phyloP scores from a whole-genome alignment of 2,329 filamentous ascomycete genomes.

The Fusarium sp. region DNA sequence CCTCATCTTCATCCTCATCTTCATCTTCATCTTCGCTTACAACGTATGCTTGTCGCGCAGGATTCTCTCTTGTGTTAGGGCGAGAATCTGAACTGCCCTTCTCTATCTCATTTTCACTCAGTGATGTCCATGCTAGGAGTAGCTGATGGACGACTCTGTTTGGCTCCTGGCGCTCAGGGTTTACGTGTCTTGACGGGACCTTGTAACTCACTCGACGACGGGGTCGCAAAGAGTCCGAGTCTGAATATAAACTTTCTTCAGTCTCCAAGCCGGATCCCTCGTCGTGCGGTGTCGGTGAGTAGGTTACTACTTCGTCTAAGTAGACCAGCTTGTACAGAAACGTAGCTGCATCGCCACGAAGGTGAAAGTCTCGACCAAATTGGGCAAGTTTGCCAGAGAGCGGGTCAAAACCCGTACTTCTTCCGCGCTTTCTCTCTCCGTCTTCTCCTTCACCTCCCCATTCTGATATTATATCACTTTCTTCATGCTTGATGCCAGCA shows the following conservation, averaged over 20 bases:
- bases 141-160: constrained; percentile 19
- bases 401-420: neutral
- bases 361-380: constrained; percentile 24
- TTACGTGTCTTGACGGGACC: neutral
- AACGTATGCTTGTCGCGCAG: neutral
- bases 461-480: too few species aligned
- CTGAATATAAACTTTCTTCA: neutral
- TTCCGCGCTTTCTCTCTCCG: neutral
- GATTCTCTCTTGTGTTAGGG: neutral
- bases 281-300: accelerated
- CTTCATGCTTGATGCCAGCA: neutral
- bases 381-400: neutral
- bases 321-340: constrained; percentile 33
- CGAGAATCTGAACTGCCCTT: neutral
- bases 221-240: neutral
- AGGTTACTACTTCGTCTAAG: neutral
- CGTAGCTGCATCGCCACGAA: constrained; percentile 31
- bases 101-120: constrained; percentile 26
- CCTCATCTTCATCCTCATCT: neutral
- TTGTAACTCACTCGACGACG: accelerated
- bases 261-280: too few species aligned
- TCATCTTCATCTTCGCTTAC: neutral
- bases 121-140: constrained; percentile 24
- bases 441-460: accelerated
- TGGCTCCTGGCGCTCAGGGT: constrained; percentile 4